These are phyloP conservation scores for Paradendryphiella salina DNA, from an alignment of 2,329 filamentous ascomycete species.

Conservation along the genomic window DNA sequence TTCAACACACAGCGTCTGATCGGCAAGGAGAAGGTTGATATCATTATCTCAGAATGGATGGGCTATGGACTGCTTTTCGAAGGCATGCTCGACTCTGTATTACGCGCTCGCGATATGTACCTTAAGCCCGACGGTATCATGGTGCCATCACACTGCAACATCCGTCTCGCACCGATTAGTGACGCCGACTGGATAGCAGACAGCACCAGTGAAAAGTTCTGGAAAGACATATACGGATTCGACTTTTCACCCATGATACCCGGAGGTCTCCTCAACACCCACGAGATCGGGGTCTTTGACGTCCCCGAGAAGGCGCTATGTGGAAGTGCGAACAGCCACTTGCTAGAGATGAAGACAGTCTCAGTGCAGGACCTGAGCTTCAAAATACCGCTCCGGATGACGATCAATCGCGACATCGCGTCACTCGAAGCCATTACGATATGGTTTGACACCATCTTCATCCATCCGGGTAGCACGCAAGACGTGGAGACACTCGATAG, in stretches of 20 bases:
- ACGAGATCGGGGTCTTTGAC: slow-evolving; percentile 41
- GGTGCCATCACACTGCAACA: slow-evolving; percentile 80
- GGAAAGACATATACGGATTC: slow-evolving; percentile 92
- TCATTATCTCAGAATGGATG: slow-evolving; percentile 99
- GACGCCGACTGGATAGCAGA: slow-evolving; percentile 78
- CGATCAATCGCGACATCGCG: slow-evolving; percentile 64
- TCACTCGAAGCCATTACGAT: slow-evolving; percentile 83
- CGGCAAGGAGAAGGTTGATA: slow-evolving; percentile 68
- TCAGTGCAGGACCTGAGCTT: slow-evolving; percentile 75
- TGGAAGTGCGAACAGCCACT: slow-evolving; percentile 67
- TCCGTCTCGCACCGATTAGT: slow-evolving; percentile 79
- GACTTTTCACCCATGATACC: slow-evolving; percentile 90
- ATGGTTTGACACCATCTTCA: slow-evolving; percentile 95
- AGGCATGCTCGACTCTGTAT: slow-evolving; percentile 91
- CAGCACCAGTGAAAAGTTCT: slow-evolving; percentile 70
- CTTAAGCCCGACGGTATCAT: slow-evolving; percentile 78
- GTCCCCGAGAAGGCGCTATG: slow-evolving; percentile 35
- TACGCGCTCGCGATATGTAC: slow-evolving; percentile 86
- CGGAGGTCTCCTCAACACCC: slow-evolving; percentile 74
- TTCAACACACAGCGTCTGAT: slow-evolving; percentile 64
- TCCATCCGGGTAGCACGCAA: slow-evolving; percentile 54
- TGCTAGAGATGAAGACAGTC: slow-evolving; percentile 75
- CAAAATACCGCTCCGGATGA: slow-evolving; percentile 66
- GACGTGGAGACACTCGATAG: slow-evolving; percentile 54
- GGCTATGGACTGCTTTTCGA: slow-evolving; percentile 92